Percentiles rank a stretch among this genome's conserved stretches.
Conservation (phyloP, 441 rosid species). For the Metrosideros polymorpha region DNA sequence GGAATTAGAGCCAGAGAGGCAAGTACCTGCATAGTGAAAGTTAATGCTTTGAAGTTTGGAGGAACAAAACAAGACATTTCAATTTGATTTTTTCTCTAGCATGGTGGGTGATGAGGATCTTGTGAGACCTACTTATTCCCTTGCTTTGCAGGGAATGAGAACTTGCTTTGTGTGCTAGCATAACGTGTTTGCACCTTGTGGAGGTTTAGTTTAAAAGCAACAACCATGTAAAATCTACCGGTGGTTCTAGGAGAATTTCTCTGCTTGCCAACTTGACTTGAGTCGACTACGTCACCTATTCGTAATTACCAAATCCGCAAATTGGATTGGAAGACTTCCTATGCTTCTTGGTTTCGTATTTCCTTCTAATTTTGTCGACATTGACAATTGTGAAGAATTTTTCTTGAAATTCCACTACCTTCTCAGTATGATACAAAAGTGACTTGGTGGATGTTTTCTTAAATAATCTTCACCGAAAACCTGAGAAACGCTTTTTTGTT, state of each 20-base stretch:
- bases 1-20: background rate
- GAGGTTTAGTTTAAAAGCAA: background rate
- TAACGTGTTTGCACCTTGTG: background rate
- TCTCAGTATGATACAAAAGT: background rate
- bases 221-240: background rate
- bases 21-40: background rate
- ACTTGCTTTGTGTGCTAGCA: background rate
- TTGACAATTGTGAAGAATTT: background rate
- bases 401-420: background rate
- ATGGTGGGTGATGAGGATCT: background rate
- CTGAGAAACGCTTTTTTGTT: background rate
- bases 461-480: background rate
- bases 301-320: background rate
- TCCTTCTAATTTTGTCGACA: background rate
- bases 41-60: background rate
- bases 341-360: background rate
- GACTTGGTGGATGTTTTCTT: background rate
- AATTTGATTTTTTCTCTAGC: background rate
- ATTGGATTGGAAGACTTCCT: background rate
- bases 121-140: background rate
- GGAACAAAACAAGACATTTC: background rate
- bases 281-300: background rate
- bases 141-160: background rate
- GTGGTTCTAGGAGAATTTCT: background rate
- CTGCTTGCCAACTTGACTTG: background rate